A percentile compares a stretch with the other conserved stretches of the same genome.
Evolutionary conservation across 257 asterid genomes (phyloP).

Genomic region (Lantana camara): DNA sequence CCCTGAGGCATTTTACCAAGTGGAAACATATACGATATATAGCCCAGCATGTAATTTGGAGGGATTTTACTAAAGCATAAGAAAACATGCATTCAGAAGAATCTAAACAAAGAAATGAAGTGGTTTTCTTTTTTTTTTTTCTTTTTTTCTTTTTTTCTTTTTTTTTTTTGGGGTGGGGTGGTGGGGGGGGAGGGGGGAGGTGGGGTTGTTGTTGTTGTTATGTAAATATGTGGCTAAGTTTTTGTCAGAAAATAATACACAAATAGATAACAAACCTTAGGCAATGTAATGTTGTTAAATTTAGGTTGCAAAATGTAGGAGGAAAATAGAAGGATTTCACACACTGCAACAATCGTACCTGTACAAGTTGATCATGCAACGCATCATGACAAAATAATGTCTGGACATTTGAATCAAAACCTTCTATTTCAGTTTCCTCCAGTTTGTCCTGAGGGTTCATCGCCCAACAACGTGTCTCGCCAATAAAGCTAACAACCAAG

Average conservation of each 20-base stretch:
- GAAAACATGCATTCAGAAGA: not conserved
- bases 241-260: not conserved
- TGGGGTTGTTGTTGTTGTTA: too few relatives aligned
- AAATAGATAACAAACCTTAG: not conserved
- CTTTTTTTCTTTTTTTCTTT: too few relatives aligned
- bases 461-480: slow-evolving; percentile 76
- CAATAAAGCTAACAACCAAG: slow-evolving; percentile 80
- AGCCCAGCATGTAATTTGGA: not conserved
- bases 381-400: slow-evolving; percentile 86
- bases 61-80: not conserved
- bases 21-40: not conserved
- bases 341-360: slow-evolving; percentile 42
- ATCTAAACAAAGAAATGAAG: not conserved
- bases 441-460: slow-evolving; percentile 81
- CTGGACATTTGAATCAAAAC: slow-evolving; percentile 67
- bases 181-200: too few relatives aligned
- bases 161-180: too few relatives aligned
- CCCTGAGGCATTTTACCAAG: not conserved
- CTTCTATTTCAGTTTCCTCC: slow-evolving; percentile 88
- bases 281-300: not conserved
- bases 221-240: not conserved
- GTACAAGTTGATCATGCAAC: slow-evolving; percentile 67
- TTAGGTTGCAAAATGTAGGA: not conserved
- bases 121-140: too few relatives aligned
- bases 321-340: not conserved